phyloP scores from a whole-genome alignment of 768 basidiomycete species.

The Tulasnella sp. region DNA sequence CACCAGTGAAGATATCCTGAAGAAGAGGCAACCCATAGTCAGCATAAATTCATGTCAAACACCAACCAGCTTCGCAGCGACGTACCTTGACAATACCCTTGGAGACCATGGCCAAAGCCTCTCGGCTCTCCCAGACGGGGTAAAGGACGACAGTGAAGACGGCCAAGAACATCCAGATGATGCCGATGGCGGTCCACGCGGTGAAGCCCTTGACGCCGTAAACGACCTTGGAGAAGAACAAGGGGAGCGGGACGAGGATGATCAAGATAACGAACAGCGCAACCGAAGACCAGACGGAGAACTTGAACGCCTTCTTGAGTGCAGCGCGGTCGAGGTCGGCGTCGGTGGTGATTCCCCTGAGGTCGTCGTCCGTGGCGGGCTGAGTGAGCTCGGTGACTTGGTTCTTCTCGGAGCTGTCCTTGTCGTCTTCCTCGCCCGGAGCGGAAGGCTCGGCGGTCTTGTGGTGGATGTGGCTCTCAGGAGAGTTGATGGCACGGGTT shows the following conservation, averaged over 20 bases:
- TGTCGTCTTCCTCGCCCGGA: conserved; percentile 40
- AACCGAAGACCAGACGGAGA: conserved; percentile 77
- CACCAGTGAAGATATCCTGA: conserved; percentile 36
- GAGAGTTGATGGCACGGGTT: conserved; percentile 75
- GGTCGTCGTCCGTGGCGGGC: conserved; percentile 28
- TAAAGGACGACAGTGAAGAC: conserved; percentile 77
- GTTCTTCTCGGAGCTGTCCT: conserved; percentile 43
- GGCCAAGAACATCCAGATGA: conserved; percentile 83
- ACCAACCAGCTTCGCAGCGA: neutral
- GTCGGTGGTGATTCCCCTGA: conserved; percentile 44
- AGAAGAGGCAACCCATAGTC: neutral
- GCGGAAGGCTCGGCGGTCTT: conserved; percentile 15
- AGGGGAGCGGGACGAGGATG: conserved; percentile 77
- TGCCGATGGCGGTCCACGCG: conserved; percentile 74
- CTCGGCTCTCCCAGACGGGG: conserved; percentile 83
- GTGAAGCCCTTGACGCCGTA: conserved; percentile 66
- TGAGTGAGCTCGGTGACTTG: conserved; percentile 34
- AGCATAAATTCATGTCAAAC: neutral
- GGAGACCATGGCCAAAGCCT: conserved; percentile 61
- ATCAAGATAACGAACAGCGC: conserved; percentile 57
- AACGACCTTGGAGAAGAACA: conserved; percentile 81
- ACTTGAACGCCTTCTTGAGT: conserved; percentile 74
- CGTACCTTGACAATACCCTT: conserved; percentile 67
- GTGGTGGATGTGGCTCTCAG: conserved; percentile 37
- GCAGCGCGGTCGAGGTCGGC: conserved; percentile 66